Conservation (phyloP, 768 basidiomycete species). For the Mycena venus region DNA sequence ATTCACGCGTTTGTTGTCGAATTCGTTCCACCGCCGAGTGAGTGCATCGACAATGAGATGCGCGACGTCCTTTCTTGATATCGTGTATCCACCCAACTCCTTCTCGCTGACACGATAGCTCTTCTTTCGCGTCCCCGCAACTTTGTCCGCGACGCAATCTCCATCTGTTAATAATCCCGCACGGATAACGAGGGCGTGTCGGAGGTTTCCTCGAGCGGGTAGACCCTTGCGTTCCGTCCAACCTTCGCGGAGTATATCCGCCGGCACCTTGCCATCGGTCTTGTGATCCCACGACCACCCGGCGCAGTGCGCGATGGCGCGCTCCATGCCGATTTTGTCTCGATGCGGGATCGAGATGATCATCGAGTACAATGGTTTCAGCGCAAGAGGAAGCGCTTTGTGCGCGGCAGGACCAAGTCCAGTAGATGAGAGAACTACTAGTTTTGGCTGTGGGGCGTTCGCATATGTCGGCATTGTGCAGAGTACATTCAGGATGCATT, state of each 20-base stretch:
- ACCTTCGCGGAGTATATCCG: slow-evolving; percentile 48
- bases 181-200: slow-evolving; percentile 57
- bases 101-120: slow-evolving; percentile 52
- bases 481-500: slow-evolving; percentile 67
- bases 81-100: slow-evolving; percentile 52
- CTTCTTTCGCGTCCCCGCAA: slow-evolving; percentile 27
- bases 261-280: slow-evolving; percentile 55
- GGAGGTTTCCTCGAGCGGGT: slow-evolving; percentile 50
- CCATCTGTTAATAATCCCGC: slow-evolving; percentile 71
- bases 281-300: slow-evolving; percentile 64
- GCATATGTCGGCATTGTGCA: slow-evolving; percentile 61
- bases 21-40: slow-evolving; percentile 43
- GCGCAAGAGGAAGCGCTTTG: slow-evolving; percentile 57
- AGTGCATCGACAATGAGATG: slow-evolving; percentile 65
- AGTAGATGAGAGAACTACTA: slow-evolving; percentile 65
- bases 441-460: slow-evolving; percentile 53
- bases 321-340: slow-evolving; percentile 76
- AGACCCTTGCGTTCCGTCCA: slow-evolving; percentile 50
- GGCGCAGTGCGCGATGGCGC: slow-evolving; percentile 59
- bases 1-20: slow-evolving; percentile 49
- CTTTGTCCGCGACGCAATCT: slow-evolving; percentile 43
- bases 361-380: slow-evolving; percentile 62
- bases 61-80: slow-evolving; percentile 71
- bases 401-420: slow-evolving; percentile 65
- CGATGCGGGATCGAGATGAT: slow-evolving; percentile 62